Percentiles rank a stretch among this genome's conserved stretches.
These are phyloP conservation scores for Leptomonas seymouri DNA, from an alignment of 208 protist genomes.

Conservation along the genomic window DNA sequence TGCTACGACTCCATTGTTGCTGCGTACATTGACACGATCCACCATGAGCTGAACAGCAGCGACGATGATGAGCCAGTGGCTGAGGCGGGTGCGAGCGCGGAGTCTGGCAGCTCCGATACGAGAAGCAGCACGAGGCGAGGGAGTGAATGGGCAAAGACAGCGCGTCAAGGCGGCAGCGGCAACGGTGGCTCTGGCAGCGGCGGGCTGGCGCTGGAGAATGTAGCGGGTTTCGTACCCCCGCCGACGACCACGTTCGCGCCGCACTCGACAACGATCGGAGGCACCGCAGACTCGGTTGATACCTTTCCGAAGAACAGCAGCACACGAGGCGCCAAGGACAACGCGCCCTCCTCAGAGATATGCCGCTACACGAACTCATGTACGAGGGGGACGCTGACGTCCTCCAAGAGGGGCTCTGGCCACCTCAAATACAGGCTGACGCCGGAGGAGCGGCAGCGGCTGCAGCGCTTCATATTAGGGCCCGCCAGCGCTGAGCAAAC, in stretches of 20 bases:
- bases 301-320: constrained; percentile 7
- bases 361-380: constrained; percentile 2
- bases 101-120: background rate
- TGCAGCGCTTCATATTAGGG: constrained; percentile 27
- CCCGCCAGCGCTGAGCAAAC: background rate
- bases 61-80: background rate
- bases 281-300: background rate
- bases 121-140: background rate
- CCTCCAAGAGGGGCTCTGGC: constrained; percentile 5
- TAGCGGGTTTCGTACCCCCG: constrained; percentile 13
- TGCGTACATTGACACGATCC: constrained; percentile 74
- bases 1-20: constrained; percentile 62
- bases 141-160: background rate
- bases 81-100: background rate
- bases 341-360: background rate
- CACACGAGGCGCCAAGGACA: background rate
- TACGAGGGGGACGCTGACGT: background rate
- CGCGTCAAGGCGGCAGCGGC: background rate
- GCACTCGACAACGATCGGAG: constrained; percentile 7
- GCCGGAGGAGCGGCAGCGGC: constrained; percentile 28
- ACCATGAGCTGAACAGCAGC: constrained; percentile 54
- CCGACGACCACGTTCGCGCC: constrained; percentile 14
- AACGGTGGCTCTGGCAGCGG: background rate
- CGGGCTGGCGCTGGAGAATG: constrained; percentile 8
- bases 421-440: constrained; percentile 31